Conservation (phyloP, 1,139 yeast genomes). For the Taphrina confusa region DNA sequence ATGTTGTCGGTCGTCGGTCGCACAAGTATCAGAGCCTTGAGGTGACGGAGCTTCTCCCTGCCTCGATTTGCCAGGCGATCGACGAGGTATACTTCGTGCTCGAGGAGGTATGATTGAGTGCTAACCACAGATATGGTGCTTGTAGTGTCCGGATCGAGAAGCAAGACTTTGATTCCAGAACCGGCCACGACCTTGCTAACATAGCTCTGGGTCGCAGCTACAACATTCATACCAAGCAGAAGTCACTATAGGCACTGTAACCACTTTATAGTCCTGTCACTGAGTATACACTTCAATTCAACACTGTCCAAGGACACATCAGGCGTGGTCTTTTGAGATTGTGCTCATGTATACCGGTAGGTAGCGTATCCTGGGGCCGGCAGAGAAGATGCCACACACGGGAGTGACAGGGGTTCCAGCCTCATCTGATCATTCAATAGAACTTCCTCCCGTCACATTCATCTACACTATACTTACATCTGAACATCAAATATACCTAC, state of each 20-base stretch:
- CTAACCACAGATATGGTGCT: constrained; percentile 80
- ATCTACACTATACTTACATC: background rate
- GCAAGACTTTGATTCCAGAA: constrained; percentile 61
- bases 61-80: constrained; percentile 67
- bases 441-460: no score
- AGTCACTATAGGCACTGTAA: no score
- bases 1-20: constrained; percentile 72
- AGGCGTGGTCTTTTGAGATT: no score
- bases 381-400: no score
- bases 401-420: no score
- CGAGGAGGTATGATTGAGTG: constrained; percentile 80
- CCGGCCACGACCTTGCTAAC: constrained; percentile 51
- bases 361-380: no score
- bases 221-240: constrained; percentile 53
- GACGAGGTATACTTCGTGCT: constrained; percentile 77
- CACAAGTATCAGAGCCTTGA: constrained; percentile 77
- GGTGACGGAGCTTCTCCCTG: constrained; percentile 76
- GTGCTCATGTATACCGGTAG: no score
- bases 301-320: no score
- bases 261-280: no score
- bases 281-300: no score
- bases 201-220: constrained; percentile 56
- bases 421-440: no score
- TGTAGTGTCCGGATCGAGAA: constrained; percentile 78
- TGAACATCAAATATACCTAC: no score